phyloP scores from a whole-genome alignment of 192 early-diverging fungal genomes.

The Mortierella alpina region DNA sequence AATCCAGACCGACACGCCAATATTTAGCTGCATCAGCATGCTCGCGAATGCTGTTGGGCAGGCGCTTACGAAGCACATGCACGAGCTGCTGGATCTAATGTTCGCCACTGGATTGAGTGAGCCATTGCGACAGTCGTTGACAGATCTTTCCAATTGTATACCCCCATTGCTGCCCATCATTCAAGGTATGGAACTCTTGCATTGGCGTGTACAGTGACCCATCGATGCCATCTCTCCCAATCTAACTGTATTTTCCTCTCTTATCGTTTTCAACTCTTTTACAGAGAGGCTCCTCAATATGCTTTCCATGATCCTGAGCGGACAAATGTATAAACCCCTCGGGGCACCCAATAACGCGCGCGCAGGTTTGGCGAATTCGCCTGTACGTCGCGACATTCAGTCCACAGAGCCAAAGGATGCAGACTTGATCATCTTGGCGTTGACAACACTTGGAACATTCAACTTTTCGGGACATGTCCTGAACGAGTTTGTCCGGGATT shows the following conservation, averaged over 20 bases:
- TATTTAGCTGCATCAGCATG: slow-evolving; percentile 89
- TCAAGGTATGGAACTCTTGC: slow-evolving; percentile 69
- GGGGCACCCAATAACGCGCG: slow-evolving; percentile 67
- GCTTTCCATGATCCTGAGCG: slow-evolving; percentile 86
- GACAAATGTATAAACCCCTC: slow-evolving; percentile 81
- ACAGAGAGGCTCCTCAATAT: slow-evolving; percentile 87
- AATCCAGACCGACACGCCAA: slow-evolving; percentile 68
- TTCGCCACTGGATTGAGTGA: slow-evolving; percentile 89
- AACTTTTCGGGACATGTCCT: slow-evolving; percentile 86
- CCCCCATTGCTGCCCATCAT: slow-evolving; percentile 84
- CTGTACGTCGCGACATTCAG: slow-evolving; percentile 40
- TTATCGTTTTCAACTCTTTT: neutral
- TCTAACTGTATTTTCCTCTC: neutral
- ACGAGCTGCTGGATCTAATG: slow-evolving; percentile 91
- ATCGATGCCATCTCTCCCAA: neutral
- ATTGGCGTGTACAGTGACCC: neutral
- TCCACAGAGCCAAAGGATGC: slow-evolving; percentile 71
- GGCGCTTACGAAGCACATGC: slow-evolving; percentile 87
- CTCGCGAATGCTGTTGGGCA: slow-evolving; percentile 92
- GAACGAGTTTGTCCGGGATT: slow-evolving; percentile 91
- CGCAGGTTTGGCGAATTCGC: slow-evolving; percentile 20
- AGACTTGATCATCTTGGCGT: slow-evolving; percentile 82
- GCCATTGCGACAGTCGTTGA: slow-evolving; percentile 82
- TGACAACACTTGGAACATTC: slow-evolving; percentile 86
- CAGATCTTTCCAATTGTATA: slow-evolving; percentile 83